Evolutionary conservation across 2,329 filamentous ascomycete species (phyloP).

Genomic region (Dactylonectria estremocensis): DNA sequence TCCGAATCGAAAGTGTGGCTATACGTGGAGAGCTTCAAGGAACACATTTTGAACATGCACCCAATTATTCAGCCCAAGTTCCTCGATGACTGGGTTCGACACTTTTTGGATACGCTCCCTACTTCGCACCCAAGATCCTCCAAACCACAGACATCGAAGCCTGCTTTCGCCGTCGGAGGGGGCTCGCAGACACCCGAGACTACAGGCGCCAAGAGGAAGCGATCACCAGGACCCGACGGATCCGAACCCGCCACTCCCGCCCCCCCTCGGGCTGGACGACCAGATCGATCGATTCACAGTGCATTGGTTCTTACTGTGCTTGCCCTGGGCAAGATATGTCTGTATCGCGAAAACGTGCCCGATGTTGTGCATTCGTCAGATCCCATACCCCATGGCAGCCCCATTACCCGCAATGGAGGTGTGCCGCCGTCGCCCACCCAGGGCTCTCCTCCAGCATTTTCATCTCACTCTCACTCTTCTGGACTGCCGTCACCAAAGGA

Average conservation of each 20-base stretch:
- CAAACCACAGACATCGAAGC: conserved; percentile 50
- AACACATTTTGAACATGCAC: conserved; percentile 76
- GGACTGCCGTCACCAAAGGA: conserved; percentile 69
- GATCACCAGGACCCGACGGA: conserved; percentile 62
- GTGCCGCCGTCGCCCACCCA: conserved; percentile 67
- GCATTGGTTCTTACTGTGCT: conserved; percentile 87
- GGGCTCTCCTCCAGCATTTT: conserved; percentile 66
- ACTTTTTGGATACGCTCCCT: conserved; percentile 67
- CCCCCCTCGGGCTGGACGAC: conserved; percentile 61
- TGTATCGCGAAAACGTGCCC: conserved; percentile 67
- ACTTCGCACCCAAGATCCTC: conserved; percentile 45
- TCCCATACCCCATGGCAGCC: conserved; percentile 53
- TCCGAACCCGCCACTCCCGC: conserved; percentile 51
- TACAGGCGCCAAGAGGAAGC: conserved; percentile 68
- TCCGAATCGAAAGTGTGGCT: conserved; percentile 64
- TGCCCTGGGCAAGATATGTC: conserved; percentile 88
- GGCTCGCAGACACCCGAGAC: conserved; percentile 48
- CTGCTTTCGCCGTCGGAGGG: conserved; percentile 52
- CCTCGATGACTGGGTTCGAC: conserved; percentile 67
- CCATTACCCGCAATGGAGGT: conserved; percentile 62
- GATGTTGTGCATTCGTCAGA: conserved; percentile 66
- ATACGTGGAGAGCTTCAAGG: conserved; percentile 72
- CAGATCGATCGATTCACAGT: conserved; percentile 80
- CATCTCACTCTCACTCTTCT: conserved; percentile 64
- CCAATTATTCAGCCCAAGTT: conserved; percentile 71